Evolutionary conservation across 2,329 filamentous ascomycete genomes (phyloP), one percentile per base, ranked within the genome.

Genomic region (Fusarium sp.): DNA sequence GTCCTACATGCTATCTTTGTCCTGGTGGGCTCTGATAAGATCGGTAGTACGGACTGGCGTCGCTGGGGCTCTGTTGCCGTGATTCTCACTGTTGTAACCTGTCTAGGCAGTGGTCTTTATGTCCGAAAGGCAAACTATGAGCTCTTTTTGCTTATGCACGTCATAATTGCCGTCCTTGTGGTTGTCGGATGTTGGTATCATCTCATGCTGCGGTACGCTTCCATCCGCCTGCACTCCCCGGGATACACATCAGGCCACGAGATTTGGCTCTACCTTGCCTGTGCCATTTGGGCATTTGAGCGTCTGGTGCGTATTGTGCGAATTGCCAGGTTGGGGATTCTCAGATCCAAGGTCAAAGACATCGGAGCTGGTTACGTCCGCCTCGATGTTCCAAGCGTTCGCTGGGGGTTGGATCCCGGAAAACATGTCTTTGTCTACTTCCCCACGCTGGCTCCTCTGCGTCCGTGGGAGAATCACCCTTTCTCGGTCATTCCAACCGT

Each of bases 151-250:
- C 58, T 79, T 3, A 67, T 72, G 20, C 83, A 85, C 46, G 78
- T 85, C 43, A 56, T 78, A 6, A 47, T 85, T 1, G 75, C 81
- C 0, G 73, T 82, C 3, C 57, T 85, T 5, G 70, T 78, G 6
- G 60, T 86, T 1, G 76, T 81, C 0, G 82, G 80, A 7, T 78
- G 76, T 31, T 84, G 78, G 73, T 80, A 80, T 33, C 83, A 85
- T 63, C 77, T 83, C 47, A 63, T 73, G 6, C 48, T 72, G 4
- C 69, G 74, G 2, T 83, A 80, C 53, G 54, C 66, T 1, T 50
- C 45, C 13, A 61, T 60, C 2, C 55, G 58, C 5, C 27, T 61
- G 0, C 39, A 53, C 3, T 61, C 48, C 2, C 58, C 58, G 1
- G 46, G 29, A 3, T 73, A 78, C 46, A 68, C 77, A 21, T 83